These are phyloP conservation scores for Talaromyces sp. DNA, from an alignment of 2,329 filamentous ascomycete genomes.

Conservation along the genomic window DNA sequence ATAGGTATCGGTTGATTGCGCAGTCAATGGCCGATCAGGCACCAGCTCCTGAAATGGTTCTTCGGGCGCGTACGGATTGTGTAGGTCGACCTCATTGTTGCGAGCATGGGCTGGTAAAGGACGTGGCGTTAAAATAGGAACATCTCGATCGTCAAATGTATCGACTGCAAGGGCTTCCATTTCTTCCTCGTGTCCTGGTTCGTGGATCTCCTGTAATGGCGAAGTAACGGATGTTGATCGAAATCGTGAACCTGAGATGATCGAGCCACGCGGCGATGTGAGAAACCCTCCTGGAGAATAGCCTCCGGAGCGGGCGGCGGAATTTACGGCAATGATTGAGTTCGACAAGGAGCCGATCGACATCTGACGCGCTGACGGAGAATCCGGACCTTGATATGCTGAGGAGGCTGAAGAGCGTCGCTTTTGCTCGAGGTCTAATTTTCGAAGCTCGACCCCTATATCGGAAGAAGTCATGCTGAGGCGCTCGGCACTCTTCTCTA, in stretches of 20 bases:
- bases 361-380: conserved; percentile 26
- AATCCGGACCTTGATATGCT: conserved; percentile 17
- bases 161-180: conserved; percentile 11
- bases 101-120: not conserved
- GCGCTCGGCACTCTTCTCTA: conserved; percentile 48
- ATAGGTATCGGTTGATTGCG: conserved; percentile 46
- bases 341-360: conserved; percentile 42
- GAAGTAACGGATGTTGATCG: conserved; percentile 37
- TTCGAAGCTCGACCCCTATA: conserved; percentile 45
- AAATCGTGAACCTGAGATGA: conserved; percentile 37
- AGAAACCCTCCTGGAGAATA: conserved; percentile 39
- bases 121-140: conserved; percentile 20
- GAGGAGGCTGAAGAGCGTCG: conserved; percentile 36
- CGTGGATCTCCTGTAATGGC: conserved; percentile 38
- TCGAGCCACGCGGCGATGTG: conserved; percentile 42
- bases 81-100: not conserved
- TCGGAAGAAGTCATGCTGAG: conserved; percentile 46
- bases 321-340: conserved; percentile 37
- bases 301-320: conserved; percentile 36
- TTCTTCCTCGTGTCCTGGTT: conserved; percentile 36
- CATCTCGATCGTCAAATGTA: conserved; percentile 21
- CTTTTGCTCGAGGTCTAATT: conserved; percentile 45
- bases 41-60: not conserved
- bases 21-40: conserved; percentile 35
- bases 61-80: not conserved